Percentiles rank a stretch among this genome's conserved stretches.
Conservation (phyloP, 441 rosid species). For the Populus trichocarpa region DNA sequence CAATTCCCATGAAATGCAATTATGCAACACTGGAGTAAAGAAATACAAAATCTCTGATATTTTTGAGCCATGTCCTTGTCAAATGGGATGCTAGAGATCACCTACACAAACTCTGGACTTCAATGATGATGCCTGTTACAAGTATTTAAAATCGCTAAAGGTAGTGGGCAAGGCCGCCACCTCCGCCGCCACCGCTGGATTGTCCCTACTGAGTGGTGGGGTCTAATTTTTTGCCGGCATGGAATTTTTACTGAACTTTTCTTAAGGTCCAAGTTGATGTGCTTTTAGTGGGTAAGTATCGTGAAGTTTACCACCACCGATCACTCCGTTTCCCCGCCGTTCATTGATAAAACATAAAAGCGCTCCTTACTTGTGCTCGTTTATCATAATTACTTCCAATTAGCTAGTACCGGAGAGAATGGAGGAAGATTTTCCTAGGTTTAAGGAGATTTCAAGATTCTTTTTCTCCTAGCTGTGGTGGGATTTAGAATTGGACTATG, state of each 20-base stretch:
- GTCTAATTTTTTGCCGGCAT: background rate
- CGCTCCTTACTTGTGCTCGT: background rate
- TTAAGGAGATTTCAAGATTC: conserved; percentile 4
- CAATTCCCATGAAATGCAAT: background rate
- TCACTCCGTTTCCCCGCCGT: background rate
- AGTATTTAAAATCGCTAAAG: background rate
- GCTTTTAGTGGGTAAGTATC: conserved; percentile 18
- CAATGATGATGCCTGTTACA: background rate
- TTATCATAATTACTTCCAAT: background rate
- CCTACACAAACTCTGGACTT: background rate
- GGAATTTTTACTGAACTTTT: background rate
- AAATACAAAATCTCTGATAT: background rate
- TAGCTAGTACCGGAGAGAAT: background rate
- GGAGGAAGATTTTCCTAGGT: conserved; percentile 12
- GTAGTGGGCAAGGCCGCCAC: background rate
- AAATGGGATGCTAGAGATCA: background rate
- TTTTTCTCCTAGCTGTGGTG: background rate
- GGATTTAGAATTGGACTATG: background rate
- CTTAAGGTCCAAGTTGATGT: conserved; percentile 10
- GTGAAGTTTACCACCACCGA: background rate
- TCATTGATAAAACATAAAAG: background rate
- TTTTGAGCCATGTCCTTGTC: background rate
- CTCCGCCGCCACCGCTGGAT: background rate
- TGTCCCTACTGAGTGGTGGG: background rate
- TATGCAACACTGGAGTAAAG: background rate